Percentiles rank a stretch among this genome's conserved stretches.
Conservation (phyloP, 768 basidiomycete genomes). For the Russula brevipes region DNA sequence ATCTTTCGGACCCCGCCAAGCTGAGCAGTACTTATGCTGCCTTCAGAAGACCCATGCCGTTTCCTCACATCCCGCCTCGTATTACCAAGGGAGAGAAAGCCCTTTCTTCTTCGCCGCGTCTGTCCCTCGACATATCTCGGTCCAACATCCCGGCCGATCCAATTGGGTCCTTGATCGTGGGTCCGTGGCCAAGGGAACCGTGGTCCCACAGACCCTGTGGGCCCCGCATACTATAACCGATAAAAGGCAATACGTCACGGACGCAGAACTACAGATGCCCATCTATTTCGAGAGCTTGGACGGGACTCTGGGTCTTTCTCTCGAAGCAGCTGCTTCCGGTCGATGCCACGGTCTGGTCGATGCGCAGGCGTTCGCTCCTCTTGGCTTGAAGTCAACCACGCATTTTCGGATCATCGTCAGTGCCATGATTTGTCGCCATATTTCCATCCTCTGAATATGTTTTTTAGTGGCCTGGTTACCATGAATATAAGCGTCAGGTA, state of each 20-base stretch:
- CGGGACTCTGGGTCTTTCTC: constrained; percentile 10
- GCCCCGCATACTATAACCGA: background rate
- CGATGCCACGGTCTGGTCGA: constrained; percentile 3
- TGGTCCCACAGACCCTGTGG: constrained; percentile 19
- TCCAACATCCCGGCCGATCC: background rate
- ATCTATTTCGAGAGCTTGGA: constrained; percentile 7
- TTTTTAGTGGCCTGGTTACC: constrained; percentile 16
- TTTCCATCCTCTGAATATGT: background rate
- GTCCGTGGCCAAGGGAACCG: background rate
- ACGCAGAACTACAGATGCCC: constrained; percentile 11
- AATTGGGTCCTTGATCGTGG: background rate
- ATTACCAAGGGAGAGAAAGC: background rate
- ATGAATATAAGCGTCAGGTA: constrained; percentile 11
- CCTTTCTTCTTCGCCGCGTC: background rate
- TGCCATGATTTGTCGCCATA: background rate
- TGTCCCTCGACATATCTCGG: background rate
- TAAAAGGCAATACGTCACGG: background rate
- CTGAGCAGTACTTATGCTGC: background rate
- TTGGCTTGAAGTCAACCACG: background rate
- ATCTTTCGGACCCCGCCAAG: background rate
- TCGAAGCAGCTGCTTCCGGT: background rate
- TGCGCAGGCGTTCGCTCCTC: background rate
- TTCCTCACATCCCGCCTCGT: background rate
- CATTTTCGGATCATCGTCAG: constrained; percentile 16
- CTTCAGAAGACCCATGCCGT: background rate